Conservation (phyloP, 208 protist genomes). For the Vickermania spadyakhi region DNA sequence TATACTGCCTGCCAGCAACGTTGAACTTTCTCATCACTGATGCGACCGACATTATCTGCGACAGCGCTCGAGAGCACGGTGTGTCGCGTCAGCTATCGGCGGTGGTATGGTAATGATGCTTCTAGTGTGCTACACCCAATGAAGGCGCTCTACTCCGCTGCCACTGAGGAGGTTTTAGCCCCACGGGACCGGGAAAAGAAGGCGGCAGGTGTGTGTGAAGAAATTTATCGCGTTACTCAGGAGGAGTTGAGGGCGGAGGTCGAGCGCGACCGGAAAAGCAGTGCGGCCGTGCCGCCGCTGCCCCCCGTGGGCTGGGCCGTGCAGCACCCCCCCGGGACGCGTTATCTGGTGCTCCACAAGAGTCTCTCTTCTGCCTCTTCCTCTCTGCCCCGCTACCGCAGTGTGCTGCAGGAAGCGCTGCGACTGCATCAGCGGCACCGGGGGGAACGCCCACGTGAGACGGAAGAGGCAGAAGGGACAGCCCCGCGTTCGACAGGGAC, state of each 20-base stretch:
- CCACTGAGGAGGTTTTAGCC: too few relatives aligned
- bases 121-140: too few relatives aligned
- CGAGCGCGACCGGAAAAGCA: constrained; percentile 46
- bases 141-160: too few relatives aligned
- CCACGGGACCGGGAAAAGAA: too few relatives aligned
- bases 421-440: constrained; percentile 7
- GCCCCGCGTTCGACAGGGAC: neutral
- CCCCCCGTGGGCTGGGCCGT: constrained; percentile 58
- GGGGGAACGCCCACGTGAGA: neutral
- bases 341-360: neutral
- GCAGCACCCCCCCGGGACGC: constrained; percentile 17
- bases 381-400: constrained; percentile 30
- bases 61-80: too few relatives aligned
- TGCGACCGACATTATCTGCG: too few relatives aligned
- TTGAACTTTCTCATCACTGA: too few relatives aligned
- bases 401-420: constrained; percentile 35
- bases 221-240: constrained; percentile 14
- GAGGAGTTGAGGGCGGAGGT: constrained; percentile 65
- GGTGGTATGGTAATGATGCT: too few relatives aligned
- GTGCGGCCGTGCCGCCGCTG: constrained; percentile 66
- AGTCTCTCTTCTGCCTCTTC: neutral
- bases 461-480: neutral
- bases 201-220: neutral
- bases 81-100: too few relatives aligned
- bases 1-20: too few relatives aligned